Evolutionary conservation across 441 rosid genomes (phyloP).

Genomic region (Mallotus repandus): DNA sequence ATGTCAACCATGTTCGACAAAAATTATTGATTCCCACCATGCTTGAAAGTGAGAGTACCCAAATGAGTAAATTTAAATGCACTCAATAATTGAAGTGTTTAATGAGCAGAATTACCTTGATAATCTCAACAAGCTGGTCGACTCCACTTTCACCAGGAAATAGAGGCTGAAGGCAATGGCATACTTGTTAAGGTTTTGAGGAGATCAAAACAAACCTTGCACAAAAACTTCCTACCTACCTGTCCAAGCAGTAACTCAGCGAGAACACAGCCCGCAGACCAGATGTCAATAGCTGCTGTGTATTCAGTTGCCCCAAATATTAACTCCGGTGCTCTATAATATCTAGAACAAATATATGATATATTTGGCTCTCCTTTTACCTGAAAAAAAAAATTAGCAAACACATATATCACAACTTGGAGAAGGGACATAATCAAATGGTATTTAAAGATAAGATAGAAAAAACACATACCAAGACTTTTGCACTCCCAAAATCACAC

Average conservation of each 20-base stretch:
- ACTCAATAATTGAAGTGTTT: background rate
- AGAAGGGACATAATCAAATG: background rate
- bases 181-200: background rate
- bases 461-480: slow-evolving; percentile 71
- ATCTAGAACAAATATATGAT: slow-evolving; percentile 93
- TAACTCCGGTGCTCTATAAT: slow-evolving; percentile 96
- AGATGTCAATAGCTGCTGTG: slow-evolving; percentile 90
- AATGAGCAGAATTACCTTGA: slow-evolving; percentile 50
- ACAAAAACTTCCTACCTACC: slow-evolving; percentile 36
- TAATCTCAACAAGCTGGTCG: slow-evolving; percentile 97
- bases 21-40: background rate
- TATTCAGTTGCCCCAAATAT: slow-evolving; percentile 96
- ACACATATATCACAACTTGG: slow-evolving; percentile 10
- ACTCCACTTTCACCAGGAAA: slow-evolving; percentile 97
- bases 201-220: background rate
- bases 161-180: slow-evolving; percentile 36
- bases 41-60: background rate
- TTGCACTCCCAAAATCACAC: slow-evolving; percentile 96
- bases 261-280: slow-evolving; percentile 97
- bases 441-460: background rate
- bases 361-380: slow-evolving; percentile 96
- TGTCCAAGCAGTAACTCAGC: slow-evolving; percentile 97
- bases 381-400: slow-evolving; percentile 38
- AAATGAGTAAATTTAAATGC: background rate
- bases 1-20: too few species aligned